These are phyloP conservation scores for Jaapia argillacea DNA, from an alignment of 768 basidiomycete genomes.

Conservation along the genomic window DNA sequence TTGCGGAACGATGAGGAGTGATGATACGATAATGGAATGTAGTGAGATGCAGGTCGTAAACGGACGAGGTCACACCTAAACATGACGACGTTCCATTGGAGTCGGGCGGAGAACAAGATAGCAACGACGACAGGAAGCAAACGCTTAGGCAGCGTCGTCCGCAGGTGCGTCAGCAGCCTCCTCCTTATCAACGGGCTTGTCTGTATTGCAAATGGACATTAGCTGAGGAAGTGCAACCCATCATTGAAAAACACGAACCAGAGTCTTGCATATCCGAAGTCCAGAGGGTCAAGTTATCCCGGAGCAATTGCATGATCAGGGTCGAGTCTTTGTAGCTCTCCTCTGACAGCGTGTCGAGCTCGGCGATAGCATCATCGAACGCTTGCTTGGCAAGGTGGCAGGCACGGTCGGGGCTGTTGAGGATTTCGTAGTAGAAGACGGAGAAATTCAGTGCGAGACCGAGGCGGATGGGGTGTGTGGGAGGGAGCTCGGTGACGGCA, in stretches of 20 bases:
- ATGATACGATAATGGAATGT: background rate
- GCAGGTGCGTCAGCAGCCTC: slow-evolving; percentile 50
- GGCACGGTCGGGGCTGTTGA: slow-evolving; percentile 97
- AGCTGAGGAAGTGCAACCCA: too few relatives aligned
- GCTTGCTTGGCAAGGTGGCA: slow-evolving; percentile 99
- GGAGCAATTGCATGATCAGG: slow-evolving; percentile 91
- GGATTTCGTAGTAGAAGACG: slow-evolving; percentile 99
- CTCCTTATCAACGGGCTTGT: slow-evolving; percentile 70
- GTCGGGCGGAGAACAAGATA: too few relatives aligned
- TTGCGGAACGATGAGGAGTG: background rate
- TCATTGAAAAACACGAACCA: slow-evolving; percentile 54
- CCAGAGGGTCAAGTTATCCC: slow-evolving; percentile 97
- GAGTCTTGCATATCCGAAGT: slow-evolving; percentile 96
- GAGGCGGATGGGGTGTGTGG: slow-evolving; percentile 96
- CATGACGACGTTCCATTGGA: too few relatives aligned
- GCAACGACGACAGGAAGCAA: background rate
- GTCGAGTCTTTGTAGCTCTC: slow-evolving; percentile 99
- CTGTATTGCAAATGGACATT: too few relatives aligned
- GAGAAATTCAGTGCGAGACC: slow-evolving; percentile 99
- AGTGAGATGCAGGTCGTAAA: background rate
- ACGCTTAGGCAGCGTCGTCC: slow-evolving; percentile 40
- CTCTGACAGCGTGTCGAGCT: slow-evolving; percentile 97
- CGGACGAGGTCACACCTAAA: too few relatives aligned
- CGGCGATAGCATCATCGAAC: slow-evolving; percentile 97
- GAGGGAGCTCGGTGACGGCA: slow-evolving; percentile 90